phyloP scores from a whole-genome alignment of 805 yeast genomes.

The Metschnikowia gelsemii region DNA sequence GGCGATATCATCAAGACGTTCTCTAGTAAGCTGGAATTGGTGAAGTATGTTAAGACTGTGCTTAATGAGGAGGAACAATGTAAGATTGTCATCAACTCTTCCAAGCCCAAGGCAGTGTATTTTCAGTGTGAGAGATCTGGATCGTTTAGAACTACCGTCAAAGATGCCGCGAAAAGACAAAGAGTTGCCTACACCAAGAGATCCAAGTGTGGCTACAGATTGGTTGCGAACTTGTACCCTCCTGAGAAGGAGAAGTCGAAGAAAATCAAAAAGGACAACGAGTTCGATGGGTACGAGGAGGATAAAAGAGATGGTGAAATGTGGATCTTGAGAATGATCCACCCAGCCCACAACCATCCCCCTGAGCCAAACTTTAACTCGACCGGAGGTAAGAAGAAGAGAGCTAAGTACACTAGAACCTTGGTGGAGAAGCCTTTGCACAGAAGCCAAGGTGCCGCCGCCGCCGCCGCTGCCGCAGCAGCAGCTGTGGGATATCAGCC shows the following conservation, averaged over 20 bases:
- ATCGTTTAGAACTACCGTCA: constrained; percentile 46
- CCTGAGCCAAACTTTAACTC: constrained; percentile 37
- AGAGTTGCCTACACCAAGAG: constrained; percentile 48
- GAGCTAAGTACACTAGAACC: constrained; percentile 39
- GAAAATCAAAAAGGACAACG: constrained; percentile 28
- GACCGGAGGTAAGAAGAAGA: constrained; percentile 35
- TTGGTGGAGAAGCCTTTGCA: constrained; percentile 46
- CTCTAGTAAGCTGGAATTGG: constrained; percentile 23
- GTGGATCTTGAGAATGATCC: constrained; percentile 49
- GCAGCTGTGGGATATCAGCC: constrained; percentile 25
- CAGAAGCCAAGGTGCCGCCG: constrained; percentile 23
- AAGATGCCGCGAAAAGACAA: constrained; percentile 45
- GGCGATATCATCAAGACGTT: constrained; percentile 26
- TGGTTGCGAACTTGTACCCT: constrained; percentile 40
- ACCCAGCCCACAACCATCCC: constrained; percentile 46
- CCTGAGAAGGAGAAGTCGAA: constrained; percentile 44
- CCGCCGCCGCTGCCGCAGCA: constrained; percentile 29
- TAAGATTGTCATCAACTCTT: constrained; percentile 46
- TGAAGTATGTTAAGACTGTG: constrained; percentile 37
- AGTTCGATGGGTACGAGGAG: constrained; percentile 23
- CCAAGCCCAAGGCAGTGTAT: constrained; percentile 49
- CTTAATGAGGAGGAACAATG: constrained; percentile 39
- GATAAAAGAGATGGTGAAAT: constrained; percentile 32
- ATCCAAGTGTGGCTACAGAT: constrained; percentile 46
- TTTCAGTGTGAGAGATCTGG: constrained; percentile 49